phyloP scores from a whole-genome alignment of 345 rosid species.

The Draba incana region DNA sequence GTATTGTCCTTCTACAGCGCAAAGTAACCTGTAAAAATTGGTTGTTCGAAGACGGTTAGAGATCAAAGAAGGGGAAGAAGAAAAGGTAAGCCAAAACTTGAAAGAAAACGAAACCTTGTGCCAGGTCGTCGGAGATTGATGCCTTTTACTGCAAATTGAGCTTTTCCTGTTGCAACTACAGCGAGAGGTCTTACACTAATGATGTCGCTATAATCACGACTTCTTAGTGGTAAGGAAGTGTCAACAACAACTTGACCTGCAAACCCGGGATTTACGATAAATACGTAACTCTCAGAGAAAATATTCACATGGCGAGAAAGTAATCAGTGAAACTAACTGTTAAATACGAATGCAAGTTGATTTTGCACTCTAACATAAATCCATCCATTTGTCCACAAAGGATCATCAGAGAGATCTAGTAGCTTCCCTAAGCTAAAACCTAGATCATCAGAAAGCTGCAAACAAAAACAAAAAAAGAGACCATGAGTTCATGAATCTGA shows the following conservation, averaged over 20 bases:
- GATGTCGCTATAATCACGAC: constrained; percentile 60
- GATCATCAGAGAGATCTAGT: constrained; percentile 68
- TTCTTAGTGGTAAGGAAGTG: constrained; percentile 63
- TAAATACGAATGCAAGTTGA: constrained; percentile 75
- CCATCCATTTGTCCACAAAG: constrained; percentile 95
- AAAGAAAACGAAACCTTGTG: constrained; percentile 55
- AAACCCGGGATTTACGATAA: constrained; percentile 29
- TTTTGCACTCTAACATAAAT: constrained; percentile 69
- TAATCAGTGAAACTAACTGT: constrained; percentile 56
- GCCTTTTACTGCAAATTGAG: constrained; percentile 78
- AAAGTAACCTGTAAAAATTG: constrained; percentile 64
- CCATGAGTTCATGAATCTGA: constrained; percentile 31
- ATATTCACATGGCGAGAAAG: constrained; percentile 21
- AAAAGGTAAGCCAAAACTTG: not conserved
- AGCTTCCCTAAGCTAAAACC: constrained; percentile 81
- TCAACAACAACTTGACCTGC: constrained; percentile 89
- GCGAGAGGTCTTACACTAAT: constrained; percentile 80
- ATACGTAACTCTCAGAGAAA: constrained; percentile 24
- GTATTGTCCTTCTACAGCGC: constrained; percentile 91
- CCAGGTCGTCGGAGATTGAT: constrained; percentile 68
- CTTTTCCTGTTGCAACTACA: constrained; percentile 58
- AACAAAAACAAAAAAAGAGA: constrained; percentile 13
- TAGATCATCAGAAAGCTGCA: constrained; percentile 74
- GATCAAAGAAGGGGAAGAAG: not conserved
- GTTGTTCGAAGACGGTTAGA: constrained; percentile 24